Evolutionary conservation across 192 early-diverging fungal species (phyloP), one percentile per base, ranked within the genome.

Genomic region (Mortierella antarctica): DNA sequence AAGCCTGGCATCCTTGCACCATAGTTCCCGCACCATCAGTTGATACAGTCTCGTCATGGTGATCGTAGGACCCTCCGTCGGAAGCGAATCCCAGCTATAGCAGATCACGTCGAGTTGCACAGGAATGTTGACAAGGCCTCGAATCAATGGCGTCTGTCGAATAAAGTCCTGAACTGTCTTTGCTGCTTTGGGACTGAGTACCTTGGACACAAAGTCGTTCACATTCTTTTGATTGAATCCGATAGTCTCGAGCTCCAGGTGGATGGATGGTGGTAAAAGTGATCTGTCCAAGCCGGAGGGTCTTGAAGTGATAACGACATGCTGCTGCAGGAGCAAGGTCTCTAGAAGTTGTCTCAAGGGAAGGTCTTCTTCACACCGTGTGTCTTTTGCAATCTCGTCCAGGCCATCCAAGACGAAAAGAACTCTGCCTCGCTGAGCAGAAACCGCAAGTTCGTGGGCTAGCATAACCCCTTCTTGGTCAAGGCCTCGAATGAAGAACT

Each of bases 81-180:
- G 53, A 46, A 67, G 52, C 15, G 51, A 47, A 18, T 67, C 44
- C 66, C 66, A 67, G 23, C 66, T 31, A 6, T 39, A 67, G 52
- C 66, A 67, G 2, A 67, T 57, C 45, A 57, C 66, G 39, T 67
- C 66, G 42, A 67, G 66, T 31, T 67, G 66, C 42, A 56, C 55
- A 5, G 66, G 66, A 55, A 57, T 67, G 10, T 67, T 67, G 55
- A 67, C 66, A n/a, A 67, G 66, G 7, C 66, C 66, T 14, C 57
- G 66, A 39, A 67, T 67, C 66, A 67, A 31, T 14, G 66, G 53
- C 5, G 66, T 58, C 18, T 21, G 53, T 48, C 31, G 66, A 15
- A 67, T 67, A 67, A 67, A 67, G 41, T 67, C 54, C 39, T 57
- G 66, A 23, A 67, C 44, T 31, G 66, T 45, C 45, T 12, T n/a